A percentile compares a stretch with the other conserved stretches of the same genome.
These are phyloP conservation scores for Primulina huaijiensis DNA, from an alignment of 257 asterid genomes.

Conservation along the genomic window DNA sequence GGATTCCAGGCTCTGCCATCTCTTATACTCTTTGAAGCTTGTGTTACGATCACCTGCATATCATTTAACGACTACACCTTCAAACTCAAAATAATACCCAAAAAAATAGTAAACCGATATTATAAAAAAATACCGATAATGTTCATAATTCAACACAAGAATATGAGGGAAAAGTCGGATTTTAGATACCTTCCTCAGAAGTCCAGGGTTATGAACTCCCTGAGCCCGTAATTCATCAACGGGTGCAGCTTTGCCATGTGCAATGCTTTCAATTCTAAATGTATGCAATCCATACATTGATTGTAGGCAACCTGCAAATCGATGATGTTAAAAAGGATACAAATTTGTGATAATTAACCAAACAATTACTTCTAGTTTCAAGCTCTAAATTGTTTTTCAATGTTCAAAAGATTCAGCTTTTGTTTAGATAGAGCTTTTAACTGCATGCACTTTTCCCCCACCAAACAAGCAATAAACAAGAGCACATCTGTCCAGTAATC, in stretches of 20 bases:
- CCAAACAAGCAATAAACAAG: constrained; percentile 4
- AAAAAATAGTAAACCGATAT: too few relatives aligned
- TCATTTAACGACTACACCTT: background rate
- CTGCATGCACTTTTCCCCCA: background rate
- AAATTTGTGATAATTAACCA: background rate
- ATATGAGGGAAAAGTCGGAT: background rate
- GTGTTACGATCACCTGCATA: constrained; percentile 49
- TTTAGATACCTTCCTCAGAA: constrained; percentile 50
- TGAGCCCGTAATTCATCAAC: constrained; percentile 68
- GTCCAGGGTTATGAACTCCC: constrained; percentile 55
- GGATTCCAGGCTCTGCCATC: constrained; percentile 41
- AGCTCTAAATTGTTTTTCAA: constrained; percentile 4
- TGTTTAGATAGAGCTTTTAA: background rate
- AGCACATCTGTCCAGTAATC: background rate
- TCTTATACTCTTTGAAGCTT: constrained; percentile 57
- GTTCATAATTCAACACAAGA: background rate
- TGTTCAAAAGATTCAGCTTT: constrained; percentile 7
- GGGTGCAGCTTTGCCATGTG: constrained; percentile 63
- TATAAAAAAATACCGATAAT: background rate
- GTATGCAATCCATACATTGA: constrained; percentile 59
- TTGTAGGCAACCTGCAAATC: constrained; percentile 59
- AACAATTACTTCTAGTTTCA: background rate
- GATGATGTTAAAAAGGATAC: constrained; percentile 10
- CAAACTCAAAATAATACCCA: too few relatives aligned
- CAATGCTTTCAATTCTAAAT: constrained; percentile 63